Evolutionary conservation across 768 basidiomycete genomes (phyloP).

Genomic region (Russula griseocarnosa): DNA sequence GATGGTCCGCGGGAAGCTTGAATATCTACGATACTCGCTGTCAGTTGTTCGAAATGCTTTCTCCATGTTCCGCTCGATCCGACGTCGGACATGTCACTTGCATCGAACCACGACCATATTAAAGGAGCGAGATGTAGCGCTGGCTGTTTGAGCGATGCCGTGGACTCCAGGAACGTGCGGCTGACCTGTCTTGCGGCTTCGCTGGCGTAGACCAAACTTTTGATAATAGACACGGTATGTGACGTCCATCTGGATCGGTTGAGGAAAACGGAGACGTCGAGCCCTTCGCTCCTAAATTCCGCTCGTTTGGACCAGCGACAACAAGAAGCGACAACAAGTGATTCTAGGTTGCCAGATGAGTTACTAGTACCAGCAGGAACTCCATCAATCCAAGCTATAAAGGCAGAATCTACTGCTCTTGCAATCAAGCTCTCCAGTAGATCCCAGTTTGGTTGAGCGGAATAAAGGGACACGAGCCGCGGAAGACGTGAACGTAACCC

Average conservation of each 20-base stretch:
- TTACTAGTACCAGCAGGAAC: not conserved
- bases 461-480: constrained; percentile 18
- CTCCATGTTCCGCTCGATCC: constrained; percentile 9
- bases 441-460: constrained; percentile 2
- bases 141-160: constrained; percentile 13
- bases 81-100: not conserved
- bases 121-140: constrained; percentile 28
- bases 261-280: constrained; percentile 40
- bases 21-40: constrained; percentile 21
- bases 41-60: constrained; percentile 28
- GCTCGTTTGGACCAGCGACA: constrained; percentile 22
- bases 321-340: constrained; percentile 10
- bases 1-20: constrained; percentile 4
- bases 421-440: constrained; percentile 21
- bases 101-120: constrained; percentile 29
- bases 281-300: constrained; percentile 16
- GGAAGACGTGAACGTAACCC: constrained; percentile 19
- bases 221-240: constrained; percentile 44
- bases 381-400: constrained; percentile 20
- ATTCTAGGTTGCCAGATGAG: constrained; percentile 10
- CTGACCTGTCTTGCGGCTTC: constrained; percentile 18
- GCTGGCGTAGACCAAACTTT: constrained; percentile 44
- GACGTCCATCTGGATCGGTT: constrained; percentile 41
- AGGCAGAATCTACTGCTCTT: constrained; percentile 8
- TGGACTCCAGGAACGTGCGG: constrained; percentile 29